phyloP scores from a whole-genome alignment of 1,139 yeast species.

The Candida dubliniensis region DNA sequence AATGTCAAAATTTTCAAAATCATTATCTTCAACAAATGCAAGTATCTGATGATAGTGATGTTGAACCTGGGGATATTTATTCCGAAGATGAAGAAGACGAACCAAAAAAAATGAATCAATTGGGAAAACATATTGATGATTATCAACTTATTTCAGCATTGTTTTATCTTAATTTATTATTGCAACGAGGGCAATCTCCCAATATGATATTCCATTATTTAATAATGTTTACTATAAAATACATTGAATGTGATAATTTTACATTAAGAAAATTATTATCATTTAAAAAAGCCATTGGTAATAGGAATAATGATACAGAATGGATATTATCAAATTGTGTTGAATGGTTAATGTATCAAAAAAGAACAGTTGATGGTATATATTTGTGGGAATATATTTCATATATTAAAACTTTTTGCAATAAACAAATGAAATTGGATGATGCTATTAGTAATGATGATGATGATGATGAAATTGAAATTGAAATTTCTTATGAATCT shows the following conservation, averaged over 20 bases:
- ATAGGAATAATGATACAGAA: constrained; percentile 6
- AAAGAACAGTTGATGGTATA: background rate
- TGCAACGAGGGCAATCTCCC: constrained; percentile 27
- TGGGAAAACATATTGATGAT: background rate
- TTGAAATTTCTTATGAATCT: constrained; percentile 6
- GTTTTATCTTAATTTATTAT: constrained; percentile 17
- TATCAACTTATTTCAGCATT: constrained; percentile 7
- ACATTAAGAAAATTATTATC: constrained; percentile 9
- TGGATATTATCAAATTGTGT: constrained; percentile 7
- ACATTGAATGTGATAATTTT: constrained; percentile 15
- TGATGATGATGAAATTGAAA: background rate
- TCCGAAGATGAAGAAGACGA: constrained; percentile 21
- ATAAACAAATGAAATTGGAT: background rate
- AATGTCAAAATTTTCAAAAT: constrained; percentile 10
- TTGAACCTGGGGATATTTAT: constrained; percentile 17
- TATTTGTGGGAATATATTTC: background rate
- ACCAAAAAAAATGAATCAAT: too few species aligned
- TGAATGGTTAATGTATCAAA: constrained; percentile 14
- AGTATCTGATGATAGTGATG: constrained; percentile 37
- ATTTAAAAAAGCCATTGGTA: constrained; percentile 5
- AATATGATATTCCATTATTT: constrained; percentile 20
- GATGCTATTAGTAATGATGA: background rate
- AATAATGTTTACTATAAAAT: constrained; percentile 24
- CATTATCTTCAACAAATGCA: constrained; percentile 26
- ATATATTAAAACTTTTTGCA: too few species aligned